Evolutionary conservation across 1,139 yeast genomes (phyloP).

Genomic region (Suhomyces choctaworum): DNA sequence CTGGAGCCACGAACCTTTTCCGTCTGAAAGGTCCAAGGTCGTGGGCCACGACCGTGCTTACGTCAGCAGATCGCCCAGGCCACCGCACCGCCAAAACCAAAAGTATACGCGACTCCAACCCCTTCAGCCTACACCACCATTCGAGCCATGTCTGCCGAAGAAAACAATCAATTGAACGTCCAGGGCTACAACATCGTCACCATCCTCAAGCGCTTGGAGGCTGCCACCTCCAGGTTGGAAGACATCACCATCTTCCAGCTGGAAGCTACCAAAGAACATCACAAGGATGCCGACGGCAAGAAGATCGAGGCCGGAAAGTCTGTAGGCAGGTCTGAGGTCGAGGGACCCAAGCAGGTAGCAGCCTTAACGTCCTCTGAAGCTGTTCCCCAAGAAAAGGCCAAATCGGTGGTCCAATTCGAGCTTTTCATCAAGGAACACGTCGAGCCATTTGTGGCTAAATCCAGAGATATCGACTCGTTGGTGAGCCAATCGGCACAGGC

Average conservation of each 20-base stretch:
- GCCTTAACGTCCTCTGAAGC: background rate
- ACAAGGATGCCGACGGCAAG: slow-evolving; percentile 1
- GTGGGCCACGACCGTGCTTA: slow-evolving; percentile 1
- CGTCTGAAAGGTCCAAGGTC: slow-evolving; percentile 2
- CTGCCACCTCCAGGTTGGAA: slow-evolving; percentile 90
- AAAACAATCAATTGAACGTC: slow-evolving; percentile 52
- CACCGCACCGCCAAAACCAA: slow-evolving; percentile 1
- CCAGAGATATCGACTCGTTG: slow-evolving; percentile 61
- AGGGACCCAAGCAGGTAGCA: slow-evolving; percentile 12
- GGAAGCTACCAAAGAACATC: slow-evolving; percentile 30
- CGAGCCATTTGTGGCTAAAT: slow-evolving; percentile 59
- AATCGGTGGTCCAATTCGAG: slow-evolving; percentile 55
- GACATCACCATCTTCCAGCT: slow-evolving; percentile 84
- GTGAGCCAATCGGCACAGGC: slow-evolving; percentile 61
- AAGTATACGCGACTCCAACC: background rate
- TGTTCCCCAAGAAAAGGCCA: slow-evolving; percentile 23
- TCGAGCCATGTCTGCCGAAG: slow-evolving; percentile 41
- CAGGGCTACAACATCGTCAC: slow-evolving; percentile 84
- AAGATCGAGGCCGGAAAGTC: slow-evolving; percentile 14
- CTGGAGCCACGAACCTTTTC: too few species aligned
- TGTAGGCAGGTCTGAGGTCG: slow-evolving; percentile 15
- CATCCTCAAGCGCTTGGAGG: slow-evolving; percentile 80
- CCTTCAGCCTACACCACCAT: background rate
- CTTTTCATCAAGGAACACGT: slow-evolving; percentile 53
- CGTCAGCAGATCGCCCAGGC: slow-evolving; percentile 1